These are phyloP conservation scores for Verbascum thapsus DNA, from an alignment of 257 asterid species.

Conservation along the genomic window DNA sequence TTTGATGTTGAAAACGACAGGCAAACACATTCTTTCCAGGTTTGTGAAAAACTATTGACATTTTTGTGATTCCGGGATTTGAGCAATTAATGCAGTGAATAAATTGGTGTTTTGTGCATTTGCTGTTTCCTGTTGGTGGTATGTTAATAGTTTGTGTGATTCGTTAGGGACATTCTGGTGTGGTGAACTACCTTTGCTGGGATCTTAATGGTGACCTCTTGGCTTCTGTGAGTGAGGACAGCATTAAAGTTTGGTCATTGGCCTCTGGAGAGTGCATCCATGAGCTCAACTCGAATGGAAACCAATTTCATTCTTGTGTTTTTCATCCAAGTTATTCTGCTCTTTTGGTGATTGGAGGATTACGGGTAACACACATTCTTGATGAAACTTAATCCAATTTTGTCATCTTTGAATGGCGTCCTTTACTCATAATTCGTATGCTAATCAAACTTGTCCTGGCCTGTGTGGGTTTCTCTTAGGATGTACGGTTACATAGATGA, in stretches of 20 bases:
- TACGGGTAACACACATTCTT: conserved; percentile 57
- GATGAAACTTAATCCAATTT: not conserved
- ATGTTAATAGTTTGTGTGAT: conserved; percentile 32
- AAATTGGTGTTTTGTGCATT: conserved; percentile 3
- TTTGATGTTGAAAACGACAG: conserved; percentile 90
- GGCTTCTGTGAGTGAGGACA: conserved; percentile 95
- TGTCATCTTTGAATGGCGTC: not conserved
- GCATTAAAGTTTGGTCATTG: conserved; percentile 92
- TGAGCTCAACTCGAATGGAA: conserved; percentile 70
- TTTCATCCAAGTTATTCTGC: conserved; percentile 92
- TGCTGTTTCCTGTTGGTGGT: conserved; percentile 18
- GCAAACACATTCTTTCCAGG: conserved; percentile 90
- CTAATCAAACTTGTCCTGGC: not conserved
- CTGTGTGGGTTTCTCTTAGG: too few relatives aligned
- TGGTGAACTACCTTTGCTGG: conserved; percentile 93
- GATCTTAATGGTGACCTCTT: conserved; percentile 78
- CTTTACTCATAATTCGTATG: not conserved
- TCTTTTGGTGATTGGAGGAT: conserved; percentile 87
- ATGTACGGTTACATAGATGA: too few relatives aligned
- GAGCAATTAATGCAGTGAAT: conserved; percentile 9
- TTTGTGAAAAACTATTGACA: conserved; percentile 29
- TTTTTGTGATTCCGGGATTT: conserved; percentile 8
- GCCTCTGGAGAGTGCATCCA: conserved; percentile 84
- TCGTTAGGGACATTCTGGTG: conserved; percentile 72
- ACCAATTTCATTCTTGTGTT: conserved; percentile 89